phyloP scores from a whole-genome alignment of 1,284 basidiomycete species.

The Caloboletus firmus region DNA sequence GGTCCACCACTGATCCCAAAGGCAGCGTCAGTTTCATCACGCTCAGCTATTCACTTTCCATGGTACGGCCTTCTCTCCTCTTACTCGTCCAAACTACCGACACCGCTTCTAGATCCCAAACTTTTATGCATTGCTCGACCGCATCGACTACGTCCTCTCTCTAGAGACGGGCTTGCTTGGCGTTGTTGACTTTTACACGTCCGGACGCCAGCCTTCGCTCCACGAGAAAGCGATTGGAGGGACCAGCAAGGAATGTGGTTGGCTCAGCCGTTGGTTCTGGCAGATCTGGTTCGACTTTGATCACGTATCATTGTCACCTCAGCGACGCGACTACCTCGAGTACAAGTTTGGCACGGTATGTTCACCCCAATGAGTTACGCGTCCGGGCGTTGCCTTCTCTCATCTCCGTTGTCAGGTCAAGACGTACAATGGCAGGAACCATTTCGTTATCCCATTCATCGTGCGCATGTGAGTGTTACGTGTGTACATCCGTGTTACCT shows the following conservation, averaged over 20 bases:
- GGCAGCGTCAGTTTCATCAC: slow-evolving; percentile 64
- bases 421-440: slow-evolving; percentile 73
- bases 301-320: slow-evolving; percentile 71
- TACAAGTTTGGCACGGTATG: slow-evolving; percentile 75
- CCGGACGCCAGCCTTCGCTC: slow-evolving; percentile 55
- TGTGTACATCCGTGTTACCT: background rate
- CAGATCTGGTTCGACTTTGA: slow-evolving; percentile 82
- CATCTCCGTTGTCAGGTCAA: slow-evolving; percentile 45
- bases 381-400: background rate
- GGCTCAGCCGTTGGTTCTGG: slow-evolving; percentile 82
- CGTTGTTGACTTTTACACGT: slow-evolving; percentile 82
- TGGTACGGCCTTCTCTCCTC: slow-evolving; percentile 43
- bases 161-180: slow-evolving; percentile 66
- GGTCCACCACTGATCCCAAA: slow-evolving; percentile 51
- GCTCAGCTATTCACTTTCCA: slow-evolving; percentile 72
- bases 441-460: slow-evolving; percentile 68
- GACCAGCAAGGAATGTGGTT: slow-evolving; percentile 66
- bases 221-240: slow-evolving; percentile 72
- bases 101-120: slow-evolving; percentile 55
- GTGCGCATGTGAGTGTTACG: slow-evolving; percentile 54
- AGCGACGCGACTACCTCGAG: slow-evolving; percentile 74
- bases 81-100: background rate
- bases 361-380: background rate
- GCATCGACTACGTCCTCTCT: slow-evolving; percentile 69
- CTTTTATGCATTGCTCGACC: slow-evolving; percentile 69